phyloP scores from a whole-genome alignment of 768 basidiomycete genomes.

The Leccinum disarticulatum region DNA sequence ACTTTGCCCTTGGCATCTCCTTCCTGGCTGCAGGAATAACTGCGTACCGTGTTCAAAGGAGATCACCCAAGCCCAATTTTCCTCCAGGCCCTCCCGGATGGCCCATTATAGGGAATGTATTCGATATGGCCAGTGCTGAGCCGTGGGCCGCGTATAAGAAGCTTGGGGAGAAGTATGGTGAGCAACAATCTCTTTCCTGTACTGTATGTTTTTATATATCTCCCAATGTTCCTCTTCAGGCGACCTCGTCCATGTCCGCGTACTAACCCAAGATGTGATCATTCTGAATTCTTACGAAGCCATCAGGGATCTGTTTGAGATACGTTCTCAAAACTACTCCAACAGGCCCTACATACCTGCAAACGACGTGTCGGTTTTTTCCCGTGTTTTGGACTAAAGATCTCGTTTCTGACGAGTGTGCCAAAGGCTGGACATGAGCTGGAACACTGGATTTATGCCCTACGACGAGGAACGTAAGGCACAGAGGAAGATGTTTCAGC shows the following conservation, averaged over 20 bases:
- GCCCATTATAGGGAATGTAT: conserved; percentile 11
- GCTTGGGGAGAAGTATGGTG: conserved; percentile 10
- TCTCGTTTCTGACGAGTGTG: neutral
- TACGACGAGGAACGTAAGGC: conserved; percentile 8
- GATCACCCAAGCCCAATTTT: neutral
- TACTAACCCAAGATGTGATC: conserved; percentile 10
- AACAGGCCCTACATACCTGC: conserved; percentile 6
- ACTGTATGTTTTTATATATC: too few relatives aligned
- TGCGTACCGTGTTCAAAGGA: neutral
- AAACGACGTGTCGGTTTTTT: conserved; percentile 1
- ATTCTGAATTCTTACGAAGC: conserved; percentile 11
- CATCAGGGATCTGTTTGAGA: conserved; percentile 5
- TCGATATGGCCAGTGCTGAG: conserved; percentile 7
- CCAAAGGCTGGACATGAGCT: conserved; percentile 7
- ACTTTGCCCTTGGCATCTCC: neutral
- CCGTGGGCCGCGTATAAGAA: neutral
- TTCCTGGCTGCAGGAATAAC: neutral
- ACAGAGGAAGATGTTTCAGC: conserved; percentile 2
- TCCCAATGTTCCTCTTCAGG: neutral
- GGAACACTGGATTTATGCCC: conserved; percentile 7
- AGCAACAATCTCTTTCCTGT: neutral
- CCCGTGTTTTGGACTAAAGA: neutral
- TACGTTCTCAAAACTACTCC: conserved; percentile 10
- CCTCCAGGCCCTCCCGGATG: conserved; percentile 7
- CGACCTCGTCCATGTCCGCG: conserved; percentile 8